phyloP scores from a whole-genome alignment of 768 basidiomycete species.

The Suillus plorans region DNA sequence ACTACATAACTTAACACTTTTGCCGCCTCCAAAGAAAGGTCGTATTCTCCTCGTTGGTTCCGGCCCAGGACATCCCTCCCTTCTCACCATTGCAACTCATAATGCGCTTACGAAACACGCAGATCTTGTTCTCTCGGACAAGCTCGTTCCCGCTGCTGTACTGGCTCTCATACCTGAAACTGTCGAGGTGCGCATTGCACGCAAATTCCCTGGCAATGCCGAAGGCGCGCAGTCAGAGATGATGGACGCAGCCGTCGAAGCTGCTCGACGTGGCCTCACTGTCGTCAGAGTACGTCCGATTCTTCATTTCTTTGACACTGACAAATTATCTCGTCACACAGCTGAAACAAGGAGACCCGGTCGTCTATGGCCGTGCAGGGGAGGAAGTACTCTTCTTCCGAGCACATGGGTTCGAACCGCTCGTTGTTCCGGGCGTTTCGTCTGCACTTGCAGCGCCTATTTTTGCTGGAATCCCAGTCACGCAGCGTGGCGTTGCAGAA shows the following conservation, averaged over 20 bases:
- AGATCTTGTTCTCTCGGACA: slow-evolving; percentile 91
- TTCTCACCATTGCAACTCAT: slow-evolving; percentile 88
- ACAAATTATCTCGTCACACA: slow-evolving; percentile 24
- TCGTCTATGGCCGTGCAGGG: slow-evolving; percentile 90
- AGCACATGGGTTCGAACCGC: slow-evolving; percentile 74
- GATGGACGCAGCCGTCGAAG: slow-evolving; percentile 89
- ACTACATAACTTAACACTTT: slow-evolving; percentile 24
- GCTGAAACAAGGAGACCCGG: slow-evolving; percentile 98
- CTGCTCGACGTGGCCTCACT: slow-evolving; percentile 72
- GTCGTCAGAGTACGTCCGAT: slow-evolving; percentile 74
- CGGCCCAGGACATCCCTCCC: slow-evolving; percentile 91
- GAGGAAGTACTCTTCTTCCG: slow-evolving; percentile 96
- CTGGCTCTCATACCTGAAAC: slow-evolving; percentile 77
- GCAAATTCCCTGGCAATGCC: slow-evolving; percentile 97
- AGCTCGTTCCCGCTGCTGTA: slow-evolving; percentile 89
- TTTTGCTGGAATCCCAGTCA: slow-evolving; percentile 90
- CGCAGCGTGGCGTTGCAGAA: slow-evolving; percentile 93
- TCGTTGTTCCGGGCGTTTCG: slow-evolving; percentile 87
- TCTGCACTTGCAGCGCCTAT: slow-evolving; percentile 89
- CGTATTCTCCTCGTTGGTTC: slow-evolving; percentile 91
- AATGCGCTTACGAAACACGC: slow-evolving; percentile 75
- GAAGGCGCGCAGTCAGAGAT: slow-evolving; percentile 93
- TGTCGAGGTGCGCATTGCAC: slow-evolving; percentile 82
- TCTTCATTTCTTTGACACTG: not conserved
- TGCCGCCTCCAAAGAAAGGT: slow-evolving; percentile 40